Conservation (phyloP, 371 early-diverging fungal genomes). For the Apophysomyces sp. region DNA sequence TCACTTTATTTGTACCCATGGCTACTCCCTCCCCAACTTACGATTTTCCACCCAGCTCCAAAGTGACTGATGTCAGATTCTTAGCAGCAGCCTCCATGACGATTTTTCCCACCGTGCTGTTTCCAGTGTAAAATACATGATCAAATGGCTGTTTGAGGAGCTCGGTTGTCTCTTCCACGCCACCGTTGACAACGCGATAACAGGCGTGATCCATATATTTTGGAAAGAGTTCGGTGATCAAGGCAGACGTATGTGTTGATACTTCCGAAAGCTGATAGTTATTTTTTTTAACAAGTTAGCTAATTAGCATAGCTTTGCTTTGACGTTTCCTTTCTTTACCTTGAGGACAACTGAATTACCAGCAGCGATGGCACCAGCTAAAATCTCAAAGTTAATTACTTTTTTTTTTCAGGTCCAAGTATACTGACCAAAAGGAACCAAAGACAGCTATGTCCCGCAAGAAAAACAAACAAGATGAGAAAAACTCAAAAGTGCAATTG, state of each 20-base stretch:
- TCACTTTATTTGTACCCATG: neutral
- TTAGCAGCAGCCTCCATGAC: conserved; percentile 75
- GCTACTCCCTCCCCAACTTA: conserved; percentile 8
- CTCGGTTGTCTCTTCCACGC: conserved; percentile 68
- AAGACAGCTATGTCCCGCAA: neutral
- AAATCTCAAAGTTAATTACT: neutral
- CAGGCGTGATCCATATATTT: conserved; percentile 70
- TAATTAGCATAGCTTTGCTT: neutral
- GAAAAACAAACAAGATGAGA: neutral
- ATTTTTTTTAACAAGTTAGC: neutral
- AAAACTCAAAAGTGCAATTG: neutral
- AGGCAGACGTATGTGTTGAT: conserved; percentile 60
- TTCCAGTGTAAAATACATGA: conserved; percentile 89
- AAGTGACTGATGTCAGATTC: conserved; percentile 67
- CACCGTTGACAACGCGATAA: conserved; percentile 77
- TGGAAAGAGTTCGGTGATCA: conserved; percentile 61
- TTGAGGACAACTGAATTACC: conserved; percentile 81
- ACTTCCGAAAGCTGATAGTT: conserved; percentile 73
- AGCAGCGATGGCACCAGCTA: conserved; percentile 81
- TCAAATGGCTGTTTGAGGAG: conserved; percentile 73
- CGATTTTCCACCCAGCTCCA: conserved; percentile 85
- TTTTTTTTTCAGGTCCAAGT: neutral
- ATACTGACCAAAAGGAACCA: conserved; percentile 32
- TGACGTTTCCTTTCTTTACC: conserved; percentile 6
- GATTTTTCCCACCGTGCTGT: conserved; percentile 71